Percentiles rank a stretch among this genome's conserved stretches.
Conservation (phyloP, 169 alveolate genomes). For the Babesia divergens region DNA sequence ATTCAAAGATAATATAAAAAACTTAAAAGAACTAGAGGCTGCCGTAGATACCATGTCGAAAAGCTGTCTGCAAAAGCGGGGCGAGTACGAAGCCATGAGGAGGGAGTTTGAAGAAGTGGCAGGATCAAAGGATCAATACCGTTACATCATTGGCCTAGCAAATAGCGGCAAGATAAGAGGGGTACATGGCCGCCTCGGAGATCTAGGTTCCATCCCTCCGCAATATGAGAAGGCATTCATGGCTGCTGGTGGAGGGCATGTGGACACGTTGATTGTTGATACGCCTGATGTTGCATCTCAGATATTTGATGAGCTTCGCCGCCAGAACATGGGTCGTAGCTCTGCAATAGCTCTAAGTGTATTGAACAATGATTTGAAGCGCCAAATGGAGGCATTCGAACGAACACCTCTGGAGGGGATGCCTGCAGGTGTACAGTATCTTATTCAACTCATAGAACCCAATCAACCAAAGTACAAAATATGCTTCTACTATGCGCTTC, state of each 20-base stretch:
- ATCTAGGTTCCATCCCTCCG: slow-evolving; percentile 85
- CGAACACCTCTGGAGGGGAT: slow-evolving; percentile 54
- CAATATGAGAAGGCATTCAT: slow-evolving; percentile 87
- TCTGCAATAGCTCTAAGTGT: slow-evolving; percentile 81
- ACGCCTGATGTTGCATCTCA: slow-evolving; percentile 86
- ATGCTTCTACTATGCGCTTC: slow-evolving; percentile 86
- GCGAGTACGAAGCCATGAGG: slow-evolving; percentile 62
- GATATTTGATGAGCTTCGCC: slow-evolving; percentile 83
- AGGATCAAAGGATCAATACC: slow-evolving; percentile 50
- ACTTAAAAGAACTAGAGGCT: slow-evolving; percentile 26
- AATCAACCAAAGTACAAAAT: slow-evolving; percentile 70
- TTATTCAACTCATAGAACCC: slow-evolving; percentile 84
- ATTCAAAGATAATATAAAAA: neutral
- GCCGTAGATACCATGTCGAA: slow-evolving; percentile 12
- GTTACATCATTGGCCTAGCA: slow-evolving; percentile 58
- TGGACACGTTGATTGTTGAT: slow-evolving; percentile 89
- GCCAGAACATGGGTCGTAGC: slow-evolving; percentile 84
- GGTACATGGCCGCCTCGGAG: slow-evolving; percentile 90
- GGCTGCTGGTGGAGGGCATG: slow-evolving; percentile 79
- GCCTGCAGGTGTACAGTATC: slow-evolving; percentile 70
- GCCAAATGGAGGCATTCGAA: slow-evolving; percentile 51
- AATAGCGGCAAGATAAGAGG: slow-evolving; percentile 68
- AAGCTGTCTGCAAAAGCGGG: slow-evolving; percentile 22
- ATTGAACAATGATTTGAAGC: slow-evolving; percentile 55
- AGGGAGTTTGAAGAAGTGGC: slow-evolving; percentile 45